Conservation (phyloP, 2,329 filamentous ascomycete species). For the Bertia moriformis region DNA sequence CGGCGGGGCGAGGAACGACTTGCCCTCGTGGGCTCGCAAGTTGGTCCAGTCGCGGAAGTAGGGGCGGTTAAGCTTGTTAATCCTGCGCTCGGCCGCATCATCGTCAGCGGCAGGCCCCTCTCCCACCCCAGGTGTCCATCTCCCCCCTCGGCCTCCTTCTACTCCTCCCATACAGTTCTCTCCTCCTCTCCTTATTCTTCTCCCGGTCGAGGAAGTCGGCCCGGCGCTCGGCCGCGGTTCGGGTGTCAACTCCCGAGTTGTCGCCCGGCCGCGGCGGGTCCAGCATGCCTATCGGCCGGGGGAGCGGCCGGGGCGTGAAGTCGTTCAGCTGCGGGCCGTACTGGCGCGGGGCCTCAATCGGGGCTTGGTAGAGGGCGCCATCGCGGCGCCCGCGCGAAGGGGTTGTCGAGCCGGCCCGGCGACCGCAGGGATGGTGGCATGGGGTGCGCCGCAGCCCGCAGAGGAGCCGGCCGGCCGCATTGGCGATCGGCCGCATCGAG, state of each 20-base stretch:
- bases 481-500: constrained; percentile 9
- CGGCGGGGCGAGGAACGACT: constrained; percentile 76
- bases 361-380: constrained; percentile 20
- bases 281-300: constrained; percentile 69
- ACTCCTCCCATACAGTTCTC: constrained; percentile 54
- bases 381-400: too few relatives aligned
- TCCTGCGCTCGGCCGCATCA: too few relatives aligned
- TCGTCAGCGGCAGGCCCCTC: too few relatives aligned
- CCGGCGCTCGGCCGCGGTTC: constrained; percentile 52
- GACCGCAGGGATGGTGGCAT: background rate
- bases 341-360: constrained; percentile 42
- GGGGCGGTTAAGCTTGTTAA: constrained; percentile 57
- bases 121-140: background rate
- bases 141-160: constrained; percentile 1
- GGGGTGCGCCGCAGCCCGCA: constrained; percentile 4
- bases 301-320: constrained; percentile 44
- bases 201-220: constrained; percentile 76
- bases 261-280: constrained; percentile 62
- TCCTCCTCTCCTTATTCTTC: constrained; percentile 63
- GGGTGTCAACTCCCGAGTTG: constrained; percentile 63
- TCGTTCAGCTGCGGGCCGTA: constrained; percentile 38
- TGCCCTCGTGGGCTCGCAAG: constrained; percentile 69
- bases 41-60: constrained; percentile 96
- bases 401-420: too few relatives aligned
- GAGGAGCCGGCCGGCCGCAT: too few relatives aligned